phyloP scores from a whole-genome alignment of 1,139 yeast genomes.

The Pichia sp. region DNA sequence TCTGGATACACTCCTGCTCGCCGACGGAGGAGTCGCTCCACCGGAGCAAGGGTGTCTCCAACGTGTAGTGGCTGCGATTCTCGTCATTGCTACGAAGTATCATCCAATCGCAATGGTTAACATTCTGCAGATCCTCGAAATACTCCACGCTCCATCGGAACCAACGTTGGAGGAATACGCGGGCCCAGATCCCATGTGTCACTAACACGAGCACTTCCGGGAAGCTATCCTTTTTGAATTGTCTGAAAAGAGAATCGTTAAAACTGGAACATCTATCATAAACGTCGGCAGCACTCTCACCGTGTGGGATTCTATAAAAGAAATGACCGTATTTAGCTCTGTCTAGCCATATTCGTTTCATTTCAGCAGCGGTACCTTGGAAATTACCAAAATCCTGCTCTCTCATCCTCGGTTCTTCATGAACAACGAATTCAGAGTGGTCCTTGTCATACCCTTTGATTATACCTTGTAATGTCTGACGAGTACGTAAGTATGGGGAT shows the following conservation, averaged over 20 bases:
- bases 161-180: slow-evolving; percentile 91
- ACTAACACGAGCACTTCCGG: slow-evolving; percentile 75
- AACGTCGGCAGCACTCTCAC: slow-evolving; percentile 94
- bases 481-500: slow-evolving; percentile 75
- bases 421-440: slow-evolving; percentile 28
- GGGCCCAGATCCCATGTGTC: slow-evolving; percentile 90
- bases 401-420: slow-evolving; percentile 84
- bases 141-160: slow-evolving; percentile 87
- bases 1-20: no score
- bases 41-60: background rate
- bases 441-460: slow-evolving; percentile 41
- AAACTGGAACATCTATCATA: slow-evolving; percentile 86
- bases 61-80: slow-evolving; percentile 4
- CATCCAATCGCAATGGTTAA: slow-evolving; percentile 77
- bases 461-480: slow-evolving; percentile 72
- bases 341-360: slow-evolving; percentile 74
- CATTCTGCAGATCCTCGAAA: slow-evolving; percentile 73
- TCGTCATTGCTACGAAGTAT: slow-evolving; percentile 53
- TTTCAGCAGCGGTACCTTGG: slow-evolving; percentile 69
- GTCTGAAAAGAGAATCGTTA: slow-evolving; percentile 78
- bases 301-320: slow-evolving; percentile 84
- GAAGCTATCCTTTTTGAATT: slow-evolving; percentile 59
- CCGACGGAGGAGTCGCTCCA: no score
- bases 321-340: slow-evolving; percentile 89
- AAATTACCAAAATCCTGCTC: slow-evolving; percentile 95